Percentiles rank a stretch among this genome's conserved stretches.
These are phyloP conservation scores for Verticillium longisporum DNA, from an alignment of 2,329 filamentous ascomycete species.

Conservation along the genomic window DNA sequence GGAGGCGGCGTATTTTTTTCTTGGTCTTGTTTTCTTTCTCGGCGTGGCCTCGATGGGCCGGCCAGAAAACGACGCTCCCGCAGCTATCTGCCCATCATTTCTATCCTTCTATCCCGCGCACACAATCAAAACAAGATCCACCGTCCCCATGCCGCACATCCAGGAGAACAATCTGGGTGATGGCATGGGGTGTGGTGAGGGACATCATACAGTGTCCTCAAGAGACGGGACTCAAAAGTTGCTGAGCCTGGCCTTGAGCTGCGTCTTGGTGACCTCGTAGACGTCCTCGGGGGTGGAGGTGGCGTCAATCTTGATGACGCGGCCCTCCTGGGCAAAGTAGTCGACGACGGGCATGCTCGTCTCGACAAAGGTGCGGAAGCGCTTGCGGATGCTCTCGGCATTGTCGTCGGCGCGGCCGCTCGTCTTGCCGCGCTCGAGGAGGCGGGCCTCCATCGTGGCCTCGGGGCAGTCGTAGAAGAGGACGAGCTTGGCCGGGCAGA, in stretches of 20 bases:
- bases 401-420: conserved; percentile 91
- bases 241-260: conserved; percentile 38
- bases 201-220: too few species aligned
- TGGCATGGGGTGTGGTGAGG: too few species aligned
- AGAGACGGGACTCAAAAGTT: too few species aligned
- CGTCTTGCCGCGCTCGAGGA: conserved; percentile 88
- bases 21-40: neutral
- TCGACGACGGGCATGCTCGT: conserved; percentile 97
- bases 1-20: too few species aligned
- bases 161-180: neutral
- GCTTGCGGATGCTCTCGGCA: conserved; percentile 89
- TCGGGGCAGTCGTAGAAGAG: conserved; percentile 95
- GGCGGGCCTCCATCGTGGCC: conserved; percentile 73
- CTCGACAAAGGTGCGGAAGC: conserved; percentile 89
- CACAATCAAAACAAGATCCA: too few species aligned
- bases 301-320: conserved; percentile 75
- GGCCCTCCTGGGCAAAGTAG: conserved; percentile 67
- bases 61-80: neutral
- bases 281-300: conserved; percentile 59
- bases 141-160: neutral
- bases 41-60: neutral
- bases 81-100: neutral
- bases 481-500: conserved; percentile 77
- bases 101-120: neutral
- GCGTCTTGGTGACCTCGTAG: conserved; percentile 44